phyloP scores from a whole-genome alignment of 768 basidiomycete species.

The Amyloporia xantha region DNA sequence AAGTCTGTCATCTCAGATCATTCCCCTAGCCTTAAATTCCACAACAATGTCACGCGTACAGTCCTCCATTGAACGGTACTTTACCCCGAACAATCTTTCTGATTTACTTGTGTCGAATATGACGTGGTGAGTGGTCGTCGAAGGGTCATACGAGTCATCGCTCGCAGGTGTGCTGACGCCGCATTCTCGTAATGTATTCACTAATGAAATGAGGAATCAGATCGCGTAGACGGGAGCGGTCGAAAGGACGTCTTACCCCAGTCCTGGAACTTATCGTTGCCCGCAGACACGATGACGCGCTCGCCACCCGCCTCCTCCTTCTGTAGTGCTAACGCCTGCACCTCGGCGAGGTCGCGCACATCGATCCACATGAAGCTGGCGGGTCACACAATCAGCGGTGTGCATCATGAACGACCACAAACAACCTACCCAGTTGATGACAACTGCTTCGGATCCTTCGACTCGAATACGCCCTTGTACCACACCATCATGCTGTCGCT shows the following conservation, averaged over 20 bases:
- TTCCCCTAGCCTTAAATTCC: conserved; percentile 19
- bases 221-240: no score
- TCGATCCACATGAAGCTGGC: conserved; percentile 25
- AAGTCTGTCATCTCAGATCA: no score
- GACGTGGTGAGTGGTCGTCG: conserved; percentile 17
- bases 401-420: neutral
- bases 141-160: conserved; percentile 12
- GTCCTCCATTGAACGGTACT: conserved; percentile 17
- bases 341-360: conserved; percentile 49
- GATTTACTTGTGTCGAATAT: conserved; percentile 32
- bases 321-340: conserved; percentile 47
- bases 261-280: conserved; percentile 19
- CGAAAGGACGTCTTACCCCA: conserved; percentile 6
- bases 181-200: neutral
- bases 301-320: conserved; percentile 48
- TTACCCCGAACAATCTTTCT: conserved; percentile 14
- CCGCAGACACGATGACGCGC: conserved; percentile 45
- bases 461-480: conserved; percentile 18
- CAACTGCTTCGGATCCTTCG: conserved; percentile 13
- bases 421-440: conserved; percentile 9
- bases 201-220: neutral
- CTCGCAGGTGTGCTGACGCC: neutral
- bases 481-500: conserved; percentile 29
- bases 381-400: neutral
- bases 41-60: conserved; percentile 14